phyloP scores from a whole-genome alignment of 1,284 basidiomycete species.

The Uromyces viciae-fabae region DNA sequence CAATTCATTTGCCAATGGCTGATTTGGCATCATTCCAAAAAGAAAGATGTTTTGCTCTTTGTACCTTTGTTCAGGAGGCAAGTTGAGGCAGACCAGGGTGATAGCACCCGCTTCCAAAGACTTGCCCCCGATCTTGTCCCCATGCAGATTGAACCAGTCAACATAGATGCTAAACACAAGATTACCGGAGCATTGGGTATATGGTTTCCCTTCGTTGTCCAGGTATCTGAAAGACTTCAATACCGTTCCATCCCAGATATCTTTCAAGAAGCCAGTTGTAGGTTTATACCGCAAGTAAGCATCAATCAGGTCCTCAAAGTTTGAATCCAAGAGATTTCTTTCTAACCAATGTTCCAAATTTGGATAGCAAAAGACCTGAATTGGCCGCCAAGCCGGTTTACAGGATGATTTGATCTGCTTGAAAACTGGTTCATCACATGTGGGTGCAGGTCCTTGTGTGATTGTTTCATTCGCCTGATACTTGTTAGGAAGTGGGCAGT shows the following conservation, averaged over 20 bases:
- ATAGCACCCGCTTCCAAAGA: not conserved
- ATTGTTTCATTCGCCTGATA: not conserved
- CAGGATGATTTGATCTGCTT: not conserved
- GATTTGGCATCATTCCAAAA: conserved; percentile 8
- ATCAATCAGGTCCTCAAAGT: not conserved
- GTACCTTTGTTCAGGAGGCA: conserved; percentile 1
- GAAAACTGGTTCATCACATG: conserved; percentile 2
- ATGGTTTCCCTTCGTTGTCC: not conserved
- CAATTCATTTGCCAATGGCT: not conserved
- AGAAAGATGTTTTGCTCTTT: not conserved
- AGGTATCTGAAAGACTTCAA: conserved; percentile 13
- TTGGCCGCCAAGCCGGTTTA: not conserved
- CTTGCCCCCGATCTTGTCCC: not conserved
- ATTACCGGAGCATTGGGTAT: conserved; percentile 8
- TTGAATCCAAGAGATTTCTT: not conserved
- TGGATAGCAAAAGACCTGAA: conserved; percentile 1
- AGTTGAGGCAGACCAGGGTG: conserved; percentile 11
- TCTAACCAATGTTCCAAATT: conserved; percentile 7
- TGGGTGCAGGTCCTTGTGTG: not conserved
- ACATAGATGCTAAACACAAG: conserved; percentile 21
- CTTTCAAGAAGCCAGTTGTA: not conserved
- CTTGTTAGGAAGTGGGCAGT: not conserved
- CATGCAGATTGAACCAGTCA: conserved; percentile 28
- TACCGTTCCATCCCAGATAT: conserved; percentile 31
- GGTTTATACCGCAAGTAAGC: not conserved